A percentile compares a stretch with the other conserved stretches of the same genome.
Conservation (phyloP, 192 early-diverging fungal genomes). For the Chytriomyces sp. region DNA sequence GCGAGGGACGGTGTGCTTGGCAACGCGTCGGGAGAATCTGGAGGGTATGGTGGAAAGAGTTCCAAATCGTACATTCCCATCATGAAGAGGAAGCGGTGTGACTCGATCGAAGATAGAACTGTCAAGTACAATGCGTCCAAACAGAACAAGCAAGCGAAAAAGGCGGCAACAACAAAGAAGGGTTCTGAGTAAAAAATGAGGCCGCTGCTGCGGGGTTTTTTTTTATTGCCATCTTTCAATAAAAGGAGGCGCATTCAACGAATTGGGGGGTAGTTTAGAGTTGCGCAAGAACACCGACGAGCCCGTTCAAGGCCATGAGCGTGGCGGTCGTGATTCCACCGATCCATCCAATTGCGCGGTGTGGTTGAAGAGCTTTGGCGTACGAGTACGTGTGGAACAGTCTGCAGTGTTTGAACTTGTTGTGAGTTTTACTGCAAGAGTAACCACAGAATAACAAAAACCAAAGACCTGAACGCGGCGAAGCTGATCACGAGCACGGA, state of each 20-base stretch:
- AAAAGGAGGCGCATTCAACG: too few relatives aligned
- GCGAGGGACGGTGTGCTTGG: conserved; percentile 9
- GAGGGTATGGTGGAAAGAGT: conserved; percentile 22
- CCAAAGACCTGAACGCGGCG: background rate
- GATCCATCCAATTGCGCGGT: conserved; percentile 30
- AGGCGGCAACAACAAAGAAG: background rate
- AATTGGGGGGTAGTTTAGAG: too few relatives aligned
- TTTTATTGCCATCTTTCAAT: background rate
- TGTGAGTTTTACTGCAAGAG: background rate
- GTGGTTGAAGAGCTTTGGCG: conserved; percentile 36
- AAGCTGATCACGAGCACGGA: background rate
- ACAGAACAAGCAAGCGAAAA: conserved; percentile 8
- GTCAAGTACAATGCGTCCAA: conserved; percentile 32
- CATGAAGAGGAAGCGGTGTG: conserved; percentile 42
- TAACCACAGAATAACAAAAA: background rate
- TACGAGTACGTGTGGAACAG: conserved; percentile 29
- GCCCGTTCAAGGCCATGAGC: conserved; percentile 1
- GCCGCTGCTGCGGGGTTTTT: background rate
- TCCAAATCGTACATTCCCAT: conserved; percentile 38
- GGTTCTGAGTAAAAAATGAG: too few relatives aligned
- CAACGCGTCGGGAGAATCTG: conserved; percentile 8
- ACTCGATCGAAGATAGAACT: conserved; percentile 41
- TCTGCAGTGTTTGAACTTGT: background rate
- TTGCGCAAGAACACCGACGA: background rate
- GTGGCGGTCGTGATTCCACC: background rate